phyloP scores from a whole-genome alignment of 2,329 filamentous ascomycete genomes.

The Phaeosphaeriaceae sp. region DNA sequence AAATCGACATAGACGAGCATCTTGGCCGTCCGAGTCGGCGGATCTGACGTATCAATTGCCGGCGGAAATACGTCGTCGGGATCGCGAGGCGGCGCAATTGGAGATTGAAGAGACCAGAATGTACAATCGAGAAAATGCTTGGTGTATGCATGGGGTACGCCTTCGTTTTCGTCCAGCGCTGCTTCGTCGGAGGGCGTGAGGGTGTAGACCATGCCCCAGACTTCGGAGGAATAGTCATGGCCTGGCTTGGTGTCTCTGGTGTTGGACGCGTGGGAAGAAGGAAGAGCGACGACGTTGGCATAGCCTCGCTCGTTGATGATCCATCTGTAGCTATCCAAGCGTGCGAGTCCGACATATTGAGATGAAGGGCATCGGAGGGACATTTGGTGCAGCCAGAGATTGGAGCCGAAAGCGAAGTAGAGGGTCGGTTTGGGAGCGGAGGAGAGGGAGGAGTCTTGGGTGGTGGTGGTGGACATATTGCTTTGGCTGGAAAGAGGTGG shows the following conservation, averaged over 20 bases:
- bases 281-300: constrained; percentile 70
- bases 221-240: constrained; percentile 45
- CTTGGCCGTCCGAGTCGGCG: constrained; percentile 25
- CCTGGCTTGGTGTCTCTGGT: background rate
- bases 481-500: background rate
- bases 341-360: constrained; percentile 63
- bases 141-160: constrained; percentile 67
- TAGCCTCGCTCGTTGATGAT: constrained; percentile 72
- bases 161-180: constrained; percentile 59
- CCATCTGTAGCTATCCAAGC: constrained; percentile 66
- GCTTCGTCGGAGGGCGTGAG: constrained; percentile 36
- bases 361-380: constrained; percentile 63
- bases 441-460: background rate
- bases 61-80: background rate
- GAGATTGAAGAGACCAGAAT: too few relatives aligned
- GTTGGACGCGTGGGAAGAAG: too few relatives aligned
- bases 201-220: constrained; percentile 47
- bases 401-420: constrained; percentile 77
- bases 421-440: constrained; percentile 41
- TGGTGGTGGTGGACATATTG: background rate
- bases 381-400: constrained; percentile 74
- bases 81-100: background rate
- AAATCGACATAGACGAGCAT: constrained; percentile 69
- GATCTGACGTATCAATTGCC: constrained; percentile 22
- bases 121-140: constrained; percentile 58